Base-by-base conservation (phyloP, 2,329 filamentous ascomycete species). In the Periglandula ipomoeae region DNA sequence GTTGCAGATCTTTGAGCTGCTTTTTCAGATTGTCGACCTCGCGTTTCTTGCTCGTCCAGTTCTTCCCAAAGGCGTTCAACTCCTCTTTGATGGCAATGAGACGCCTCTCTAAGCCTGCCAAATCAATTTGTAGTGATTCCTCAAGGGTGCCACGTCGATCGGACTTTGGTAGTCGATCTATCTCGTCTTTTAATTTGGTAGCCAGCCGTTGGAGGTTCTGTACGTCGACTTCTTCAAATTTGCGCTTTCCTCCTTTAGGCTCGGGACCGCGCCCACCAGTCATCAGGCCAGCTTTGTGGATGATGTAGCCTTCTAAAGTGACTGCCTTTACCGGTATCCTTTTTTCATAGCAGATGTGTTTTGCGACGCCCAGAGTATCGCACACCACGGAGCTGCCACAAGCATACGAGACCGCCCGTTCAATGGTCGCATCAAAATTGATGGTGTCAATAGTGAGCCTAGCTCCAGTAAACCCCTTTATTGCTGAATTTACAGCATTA, bases 351-450 rank as follows among this genome's bases (percentile, higher is more conserved):
- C 89, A 90, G 41, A 98, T 83, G 50, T 91, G 79, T 64, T 94
- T 95, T 24, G 93, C 93, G 47, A 93, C 83, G 4, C 85, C 79
- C 32, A 96, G 73, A 48, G 81, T 87, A 65, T 98, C 93, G 61
- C 91, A 97, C 5, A 98, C 89, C 55, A 98, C 87, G 4, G 90
- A 89, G 66, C 89, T 94, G 30, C 91, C 91, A 59, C 93, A 98
- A 23, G 90, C 91, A 63, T 95, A 96, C 20, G 85, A 87, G 73
- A 98, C 94, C 30, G 90, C 94, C 55, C 93, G 85, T 63, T 96
- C 89, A 44, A 95, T 79, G 1, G 85, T 81, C 3, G 85, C 78
- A 58, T 97, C 93, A 60, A 93, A 98, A 61, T 95, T 89, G 58
- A 98, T 91, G 0, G 89, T 94, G 64, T 98, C 93, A 54, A 98